phyloP scores from a whole-genome alignment of 1,139 yeast genomes.

The Diutina sp. region DNA sequence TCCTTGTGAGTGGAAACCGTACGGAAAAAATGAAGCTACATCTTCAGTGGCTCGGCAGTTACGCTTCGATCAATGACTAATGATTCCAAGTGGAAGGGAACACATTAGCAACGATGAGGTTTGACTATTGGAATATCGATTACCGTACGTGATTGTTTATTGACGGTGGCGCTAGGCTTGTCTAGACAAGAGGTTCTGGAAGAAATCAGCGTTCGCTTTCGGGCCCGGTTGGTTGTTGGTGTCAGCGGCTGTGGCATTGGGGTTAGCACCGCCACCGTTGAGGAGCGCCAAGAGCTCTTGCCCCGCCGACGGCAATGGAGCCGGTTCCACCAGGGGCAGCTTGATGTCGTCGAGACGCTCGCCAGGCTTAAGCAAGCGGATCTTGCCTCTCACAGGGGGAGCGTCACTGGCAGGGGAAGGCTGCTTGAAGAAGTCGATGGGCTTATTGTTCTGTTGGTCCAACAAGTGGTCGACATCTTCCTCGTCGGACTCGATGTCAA shows the following conservation, averaged over 20 bases:
- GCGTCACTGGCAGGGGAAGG: neutral
- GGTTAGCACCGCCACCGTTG: neutral
- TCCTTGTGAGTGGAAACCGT: too few relatives aligned
- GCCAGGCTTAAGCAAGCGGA: neutral
- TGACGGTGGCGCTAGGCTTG: neutral
- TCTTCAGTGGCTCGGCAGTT: too few relatives aligned
- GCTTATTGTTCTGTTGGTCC: neutral
- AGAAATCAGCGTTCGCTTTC: neutral
- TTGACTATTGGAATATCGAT: too few relatives aligned
- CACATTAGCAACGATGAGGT: too few relatives aligned
- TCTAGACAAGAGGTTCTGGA: neutral
- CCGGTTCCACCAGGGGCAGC: neutral
- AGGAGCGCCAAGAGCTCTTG: neutral
- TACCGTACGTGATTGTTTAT: neutral
- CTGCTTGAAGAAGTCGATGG: conserved; percentile 2
- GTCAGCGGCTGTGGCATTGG: neutral
- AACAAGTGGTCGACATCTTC: conserved; percentile 1
- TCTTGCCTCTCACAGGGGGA: neutral
- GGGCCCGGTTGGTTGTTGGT: neutral
- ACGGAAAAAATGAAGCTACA: too few relatives aligned
- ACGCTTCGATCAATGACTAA: too few relatives aligned
- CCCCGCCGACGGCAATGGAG: neutral
- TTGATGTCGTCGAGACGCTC: neutral
- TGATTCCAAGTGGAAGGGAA: too few relatives aligned
- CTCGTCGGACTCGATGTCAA: neutral